These are phyloP conservation scores for Rhodotorula sp. DNA, from an alignment of 1,284 basidiomycete genomes.

Conservation along the genomic window DNA sequence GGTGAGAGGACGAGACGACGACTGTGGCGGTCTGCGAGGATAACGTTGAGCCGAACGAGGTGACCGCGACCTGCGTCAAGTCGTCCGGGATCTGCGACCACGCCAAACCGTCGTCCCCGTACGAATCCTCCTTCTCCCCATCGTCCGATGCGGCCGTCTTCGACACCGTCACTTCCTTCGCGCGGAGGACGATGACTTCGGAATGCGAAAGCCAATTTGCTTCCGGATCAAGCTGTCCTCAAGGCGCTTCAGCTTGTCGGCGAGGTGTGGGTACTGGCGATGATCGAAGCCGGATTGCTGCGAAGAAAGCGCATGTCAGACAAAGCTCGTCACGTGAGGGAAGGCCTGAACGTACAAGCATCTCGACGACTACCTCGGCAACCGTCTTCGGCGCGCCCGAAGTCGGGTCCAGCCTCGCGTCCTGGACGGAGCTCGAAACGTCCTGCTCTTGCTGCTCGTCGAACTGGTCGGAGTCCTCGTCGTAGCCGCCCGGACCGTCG, in stretches of 20 bases:
- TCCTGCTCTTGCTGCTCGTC: neutral
- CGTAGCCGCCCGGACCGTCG: neutral
- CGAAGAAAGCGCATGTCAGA: no score
- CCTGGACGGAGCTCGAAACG: constrained; percentile 16
- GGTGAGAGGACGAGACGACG: neutral
- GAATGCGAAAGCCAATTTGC: constrained; percentile 14
- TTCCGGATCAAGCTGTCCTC: neutral
- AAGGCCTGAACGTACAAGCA: constrained; percentile 32
- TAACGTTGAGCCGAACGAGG: neutral
- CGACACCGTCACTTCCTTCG: neutral
- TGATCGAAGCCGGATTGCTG: constrained; percentile 42
- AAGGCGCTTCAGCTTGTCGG: constrained; percentile 23
- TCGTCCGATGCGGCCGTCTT: neutral
- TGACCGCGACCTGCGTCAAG: neutral
- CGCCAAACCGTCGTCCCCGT: constrained; percentile 7
- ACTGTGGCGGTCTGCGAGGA: constrained; percentile 8
- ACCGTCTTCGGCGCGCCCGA: constrained; percentile 40
- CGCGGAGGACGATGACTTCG: neutral
- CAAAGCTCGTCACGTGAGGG: neutral
- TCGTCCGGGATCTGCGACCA: constrained; percentile 14
- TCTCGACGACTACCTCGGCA: constrained; percentile 42
- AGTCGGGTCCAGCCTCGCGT: constrained; percentile 33
- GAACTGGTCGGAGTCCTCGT: neutral
- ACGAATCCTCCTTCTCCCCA: constrained; percentile 7
- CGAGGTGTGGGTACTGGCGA: constrained; percentile 29